A percentile compares a stretch with the other conserved stretches of the same genome.
These are phyloP conservation scores for Globisporangium iwayamae DNA, from an alignment of 352 stramenopile genomes.

Conservation along the genomic window DNA sequence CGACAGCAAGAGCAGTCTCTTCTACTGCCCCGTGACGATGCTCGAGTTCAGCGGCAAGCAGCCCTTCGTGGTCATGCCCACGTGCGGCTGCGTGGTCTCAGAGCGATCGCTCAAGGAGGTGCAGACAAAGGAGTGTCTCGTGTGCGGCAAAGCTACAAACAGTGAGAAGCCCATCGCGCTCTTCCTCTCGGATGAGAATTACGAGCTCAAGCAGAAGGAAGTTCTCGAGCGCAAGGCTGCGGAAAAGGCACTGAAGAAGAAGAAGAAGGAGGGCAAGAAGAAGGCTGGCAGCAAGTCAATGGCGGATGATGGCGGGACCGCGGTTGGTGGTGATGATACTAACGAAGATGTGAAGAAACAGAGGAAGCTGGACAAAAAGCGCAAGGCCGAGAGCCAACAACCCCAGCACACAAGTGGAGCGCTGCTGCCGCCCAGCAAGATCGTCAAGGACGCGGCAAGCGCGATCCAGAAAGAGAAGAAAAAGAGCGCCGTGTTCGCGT, in stretches of 20 bases:
- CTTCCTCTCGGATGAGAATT: constrained; percentile 53
- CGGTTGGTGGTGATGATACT: neutral
- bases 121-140: constrained; percentile 59
- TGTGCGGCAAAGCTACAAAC: constrained; percentile 54
- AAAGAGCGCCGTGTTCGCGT: constrained; percentile 78
- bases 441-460: constrained; percentile 50
- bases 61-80: constrained; percentile 77
- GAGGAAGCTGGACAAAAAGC: constrained; percentile 39
- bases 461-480: constrained; percentile 68
- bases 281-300: constrained; percentile 19
- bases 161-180: constrained; percentile 58
- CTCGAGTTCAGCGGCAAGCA: constrained; percentile 86
- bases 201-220: constrained; percentile 38
- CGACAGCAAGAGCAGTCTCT: constrained; percentile 4
- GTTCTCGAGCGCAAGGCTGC: constrained; percentile 45
- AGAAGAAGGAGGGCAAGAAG: constrained; percentile 36
- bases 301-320: neutral
- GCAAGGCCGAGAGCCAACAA: constrained; percentile 20
- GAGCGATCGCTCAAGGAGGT: constrained; percentile 87
- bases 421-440: constrained; percentile 30
- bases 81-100: constrained; percentile 87
- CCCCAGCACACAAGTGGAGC: neutral
- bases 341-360: constrained; percentile 16
- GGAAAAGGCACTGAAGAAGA: constrained; percentile 49
- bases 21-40: constrained; percentile 83